Evolutionary conservation across 2,329 filamentous ascomycete species (phyloP).

Genomic region (Sordariomycetes sp.): DNA sequence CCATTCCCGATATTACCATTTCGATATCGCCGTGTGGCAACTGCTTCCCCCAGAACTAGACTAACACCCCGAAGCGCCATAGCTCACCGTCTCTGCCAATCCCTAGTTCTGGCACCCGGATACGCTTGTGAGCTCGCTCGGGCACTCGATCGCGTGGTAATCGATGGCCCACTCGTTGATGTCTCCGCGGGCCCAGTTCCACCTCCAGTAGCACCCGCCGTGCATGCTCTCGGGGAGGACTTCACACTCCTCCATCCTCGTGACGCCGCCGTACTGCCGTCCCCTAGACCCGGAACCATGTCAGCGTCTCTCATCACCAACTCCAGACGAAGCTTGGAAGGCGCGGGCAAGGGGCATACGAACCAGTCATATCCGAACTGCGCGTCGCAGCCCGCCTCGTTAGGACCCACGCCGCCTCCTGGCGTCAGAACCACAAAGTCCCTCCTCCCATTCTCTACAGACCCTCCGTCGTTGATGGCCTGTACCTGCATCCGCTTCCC

Average conservation of each 20-base stretch:
- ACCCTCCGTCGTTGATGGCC: conserved; percentile 5
- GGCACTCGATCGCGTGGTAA: conserved; percentile 2
- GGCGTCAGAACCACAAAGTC: conserved; percentile 3
- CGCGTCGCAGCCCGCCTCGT: neutral
- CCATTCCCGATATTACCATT: no score
- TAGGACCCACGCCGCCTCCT: conserved; percentile 2
- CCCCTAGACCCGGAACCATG: neutral
- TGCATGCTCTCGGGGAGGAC: neutral
- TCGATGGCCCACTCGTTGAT: conserved; percentile 1
- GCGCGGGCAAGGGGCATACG: neutral
- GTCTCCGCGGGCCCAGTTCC: conserved; percentile 6
- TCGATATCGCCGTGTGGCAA: no score
- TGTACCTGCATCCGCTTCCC: conserved; percentile 13
- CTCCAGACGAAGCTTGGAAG: neutral
- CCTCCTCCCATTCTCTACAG: neutral
- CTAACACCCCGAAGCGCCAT: no score
- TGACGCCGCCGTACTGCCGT: conserved; percentile 1
- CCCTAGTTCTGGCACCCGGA: conserved; percentile 1
- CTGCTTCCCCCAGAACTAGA: no score
- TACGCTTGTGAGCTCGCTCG: neutral
- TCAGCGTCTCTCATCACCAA: neutral
- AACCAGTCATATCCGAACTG: conserved; percentile 4
- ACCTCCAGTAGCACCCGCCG: conserved; percentile 6
- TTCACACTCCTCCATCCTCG: neutral
- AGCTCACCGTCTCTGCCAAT: no score